Evolutionary conservation across 192 early-diverging fungal species (phyloP), one percentile per base, ranked within the genome.

Genomic region (Spizellomyces punctatus): DNA sequence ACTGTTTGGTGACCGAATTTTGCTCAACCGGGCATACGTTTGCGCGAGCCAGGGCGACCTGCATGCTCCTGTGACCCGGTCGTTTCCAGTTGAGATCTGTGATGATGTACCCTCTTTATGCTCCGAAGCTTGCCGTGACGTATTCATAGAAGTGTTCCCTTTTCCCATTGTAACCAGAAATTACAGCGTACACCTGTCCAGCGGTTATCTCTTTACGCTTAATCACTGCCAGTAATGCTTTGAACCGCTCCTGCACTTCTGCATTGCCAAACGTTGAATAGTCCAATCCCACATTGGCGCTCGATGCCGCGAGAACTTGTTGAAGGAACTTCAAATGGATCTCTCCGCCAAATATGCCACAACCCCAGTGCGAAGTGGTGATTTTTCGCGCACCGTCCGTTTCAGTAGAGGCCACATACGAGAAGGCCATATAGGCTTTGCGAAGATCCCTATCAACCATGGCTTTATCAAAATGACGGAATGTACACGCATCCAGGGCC

Each of bases 321-420:
- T 64, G 64, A 9, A 50, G 10, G 54, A 78, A 81, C 61, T 76
- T 79, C 64, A 80, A 77, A 4, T 46, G 47, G 10, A 52, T 68
- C n/a, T 78, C 21, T 16, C 76, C 76, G 12, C 76, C 76, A 78
- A 78, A 78, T 7, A 48, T 5, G 14, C 76, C 76, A 59, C 76
- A 78, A 3, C 76, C 76, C 76, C 76, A 78, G 46, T 77, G 74
- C 17, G 73, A 72, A 10, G 74, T 76, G 16, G 74, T 57, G 14
- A 59, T 44, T 14, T 44, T 44, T 14, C 10, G 16, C 10, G 62
- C 1, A n/a, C 16, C 42, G 9, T 12, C n/a, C 41, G 21, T 3
- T 22, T 9, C 45, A 12, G 16, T 59, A 8, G 8, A 12, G 9
- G 21, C 45, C n/a, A 41, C 58, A 8, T 5, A 46, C 9, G 49